phyloP scores from a whole-genome alignment of 331 rosid genomes.

The Spiraea crenata region DNA sequence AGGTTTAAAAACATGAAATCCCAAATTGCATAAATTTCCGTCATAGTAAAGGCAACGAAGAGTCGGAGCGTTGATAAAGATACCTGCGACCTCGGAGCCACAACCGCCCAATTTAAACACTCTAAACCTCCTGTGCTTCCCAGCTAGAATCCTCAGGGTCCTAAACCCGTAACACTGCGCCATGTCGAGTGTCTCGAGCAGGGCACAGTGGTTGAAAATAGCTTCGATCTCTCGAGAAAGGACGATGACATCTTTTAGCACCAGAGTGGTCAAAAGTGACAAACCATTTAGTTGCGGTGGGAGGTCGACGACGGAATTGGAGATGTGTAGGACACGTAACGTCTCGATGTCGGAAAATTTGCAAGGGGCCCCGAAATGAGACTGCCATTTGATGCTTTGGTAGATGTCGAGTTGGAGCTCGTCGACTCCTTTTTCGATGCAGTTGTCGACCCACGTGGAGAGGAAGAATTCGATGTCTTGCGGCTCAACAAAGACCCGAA shows the following conservation, averaged over 20 bases:
- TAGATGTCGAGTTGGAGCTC: slow-evolving; percentile 21
- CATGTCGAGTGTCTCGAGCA: slow-evolving; percentile 18
- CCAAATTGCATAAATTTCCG: background rate
- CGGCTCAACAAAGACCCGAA: slow-evolving; percentile 11
- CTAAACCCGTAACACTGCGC: background rate
- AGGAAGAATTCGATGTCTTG: background rate
- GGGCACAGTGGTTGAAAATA: background rate
- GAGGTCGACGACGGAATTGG: background rate
- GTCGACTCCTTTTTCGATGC: slow-evolving; percentile 12
- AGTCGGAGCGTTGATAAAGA: slow-evolving; percentile 15
- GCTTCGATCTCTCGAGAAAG: background rate
- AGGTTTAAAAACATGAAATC: background rate
- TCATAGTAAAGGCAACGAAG: slow-evolving; percentile 3
- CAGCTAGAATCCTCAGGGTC: background rate
- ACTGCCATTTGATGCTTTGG: too few relatives aligned
- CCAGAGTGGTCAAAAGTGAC: background rate
- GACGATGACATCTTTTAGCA: background rate
- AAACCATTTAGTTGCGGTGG: background rate
- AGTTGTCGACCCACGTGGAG: background rate
- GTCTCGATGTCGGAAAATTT: background rate
- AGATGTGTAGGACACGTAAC: background rate
- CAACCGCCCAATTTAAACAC: slow-evolving; percentile 15
- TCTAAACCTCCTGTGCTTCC: background rate
- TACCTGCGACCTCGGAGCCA: background rate
- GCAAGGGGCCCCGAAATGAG: background rate